Base-by-base conservation (phyloP, 108 stramenopile genomes). In the Asterionellopsis glacialis region DNA sequence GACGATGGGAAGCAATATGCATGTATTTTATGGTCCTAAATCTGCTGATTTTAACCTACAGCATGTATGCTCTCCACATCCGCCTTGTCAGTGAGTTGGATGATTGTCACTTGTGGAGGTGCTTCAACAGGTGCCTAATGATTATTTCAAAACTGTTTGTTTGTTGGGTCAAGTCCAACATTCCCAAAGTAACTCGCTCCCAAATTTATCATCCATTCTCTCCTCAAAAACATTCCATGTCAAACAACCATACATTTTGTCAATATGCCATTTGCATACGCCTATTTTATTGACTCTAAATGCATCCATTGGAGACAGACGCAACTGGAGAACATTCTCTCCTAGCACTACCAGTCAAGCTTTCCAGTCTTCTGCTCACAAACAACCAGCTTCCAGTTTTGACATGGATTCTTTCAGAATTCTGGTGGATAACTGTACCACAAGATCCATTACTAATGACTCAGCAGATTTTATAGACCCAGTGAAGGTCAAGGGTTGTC, bases 341-440 rank as follows among this genome's bases (percentile, higher is more conserved):
- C 43, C 11, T 14, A 11, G 43, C 11, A 9, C 21, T 11, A 11
- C 9, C 21, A 15, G 11, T 26, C 9, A 27, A 9, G 55, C 55
- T 10, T 33, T 33, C 9, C 23, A 21, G 25, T 13, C 55, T 21
- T 27, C 21, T 11, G 11, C 23, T 27, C 25, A 12, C 16, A 38
- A 26, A 21, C 21, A 10, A 28, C 23, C 11, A n/a, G 11, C n/a
- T 10, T 11, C 12, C 11, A 11, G 27, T 11, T 56, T 56, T n/a
- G 55, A 56, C 21, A 19, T 26, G 10, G 55, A 56, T 56, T 56
- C 55, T 10, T 19, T n/a, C n/a, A n/a, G n/a, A n/a, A n/a, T n/a
- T n/a, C n/a, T n/a, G n/a, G n/a, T n/a, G n/a, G n/a, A n/a, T 19
- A 56, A 56, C 28, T 38, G 28, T n/a, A 13, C 55, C 10, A 27